Evolutionary conservation across 192 early-diverging fungal genomes (phyloP), one percentile per base, ranked within the genome.

Genomic region (Cetraspora pellucida): DNA sequence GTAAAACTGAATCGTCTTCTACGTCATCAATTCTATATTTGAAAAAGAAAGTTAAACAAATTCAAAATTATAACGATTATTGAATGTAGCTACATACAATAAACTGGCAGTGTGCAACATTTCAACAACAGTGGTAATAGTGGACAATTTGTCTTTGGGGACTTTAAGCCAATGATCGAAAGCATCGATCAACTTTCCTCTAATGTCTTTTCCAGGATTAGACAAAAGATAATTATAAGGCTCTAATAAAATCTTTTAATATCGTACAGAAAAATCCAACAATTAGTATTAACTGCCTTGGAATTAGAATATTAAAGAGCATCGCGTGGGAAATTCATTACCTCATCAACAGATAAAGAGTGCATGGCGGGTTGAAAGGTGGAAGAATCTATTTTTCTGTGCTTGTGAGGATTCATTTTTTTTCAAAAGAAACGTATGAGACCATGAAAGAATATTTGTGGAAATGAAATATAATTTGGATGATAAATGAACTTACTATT

Each of bases 21-120:
- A 99, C 93, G 76, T 99, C 98, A 81, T 99, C 98, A 28, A 99
- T 91, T 60, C 93, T 94, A 77, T 45, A 21, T 31, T 59, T 59
- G 23, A 43, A 28, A 66, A 44, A 66, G 44, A 21, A 37, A 21
- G 17, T 0, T 0, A 14, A 21, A 46, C 3, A 67, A n/a, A 28
- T 65, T 4, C 2, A 46, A 46, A 10, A 47, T 25, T 23, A 47
- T 67, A 46, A 47, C 25, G 25, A 6, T 0, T 13, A 47, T 4
- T n/a, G 46, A 49, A 37, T 25, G 10, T 25, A 49, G 50, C 21
- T 0, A 72, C 88, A 55, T 87, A 94, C 94, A 99, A 85, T 52
- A 99, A 81, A 82, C 93, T 95, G 30, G 96, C 93, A 46, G 91
- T 96, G 73, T 99, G 98, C 17, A 99, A 90, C 94, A 97, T 98